Conservation (phyloP, 192 early-diverging fungal genomes). For the Powellomyces hirtus region DNA sequence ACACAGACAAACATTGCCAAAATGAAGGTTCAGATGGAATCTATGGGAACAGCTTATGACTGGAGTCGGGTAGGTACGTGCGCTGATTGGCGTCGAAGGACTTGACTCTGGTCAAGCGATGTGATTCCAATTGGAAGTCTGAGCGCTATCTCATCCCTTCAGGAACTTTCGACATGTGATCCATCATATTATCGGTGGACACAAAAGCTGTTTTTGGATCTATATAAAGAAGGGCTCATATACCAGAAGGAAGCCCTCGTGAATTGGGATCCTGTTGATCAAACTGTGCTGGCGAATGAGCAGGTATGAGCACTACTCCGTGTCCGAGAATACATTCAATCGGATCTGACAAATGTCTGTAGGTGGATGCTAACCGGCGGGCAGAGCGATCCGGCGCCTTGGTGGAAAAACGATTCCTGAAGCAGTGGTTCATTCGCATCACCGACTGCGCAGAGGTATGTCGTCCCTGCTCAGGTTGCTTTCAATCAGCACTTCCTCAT, state of each 20-base stretch:
- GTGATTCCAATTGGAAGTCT: too few species aligned
- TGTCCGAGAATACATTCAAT: neutral
- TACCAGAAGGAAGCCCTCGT: slow-evolving; percentile 89
- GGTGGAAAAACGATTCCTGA: slow-evolving; percentile 79
- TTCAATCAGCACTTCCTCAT: neutral
- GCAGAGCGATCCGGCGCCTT: slow-evolving; percentile 91
- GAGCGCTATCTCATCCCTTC: neutral
- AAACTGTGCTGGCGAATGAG: slow-evolving; percentile 95
- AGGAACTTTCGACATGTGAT: slow-evolving; percentile 85
- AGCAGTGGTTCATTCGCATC: slow-evolving; percentile 94
- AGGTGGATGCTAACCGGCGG: slow-evolving; percentile 81
- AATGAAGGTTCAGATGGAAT: slow-evolving; percentile 81
- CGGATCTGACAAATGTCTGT: neutral
- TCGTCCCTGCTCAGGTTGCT: too few species aligned
- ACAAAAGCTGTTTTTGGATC: slow-evolving; percentile 81
- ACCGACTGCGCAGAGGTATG: slow-evolving; percentile 77
- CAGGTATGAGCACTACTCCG: slow-evolving; percentile 52
- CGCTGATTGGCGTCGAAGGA: too few species aligned
- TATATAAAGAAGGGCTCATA: slow-evolving; percentile 74
- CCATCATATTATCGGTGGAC: slow-evolving; percentile 92
- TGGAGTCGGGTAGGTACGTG: slow-evolving; percentile 69
- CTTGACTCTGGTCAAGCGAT: too few species aligned
- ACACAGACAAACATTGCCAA: slow-evolving; percentile 74
- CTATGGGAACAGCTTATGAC: slow-evolving; percentile 80
- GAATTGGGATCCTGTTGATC: slow-evolving; percentile 97